Base-by-base conservation (phyloP, 1,284 basidiomycete species). In the Ceratobasidium sp. region DNA sequence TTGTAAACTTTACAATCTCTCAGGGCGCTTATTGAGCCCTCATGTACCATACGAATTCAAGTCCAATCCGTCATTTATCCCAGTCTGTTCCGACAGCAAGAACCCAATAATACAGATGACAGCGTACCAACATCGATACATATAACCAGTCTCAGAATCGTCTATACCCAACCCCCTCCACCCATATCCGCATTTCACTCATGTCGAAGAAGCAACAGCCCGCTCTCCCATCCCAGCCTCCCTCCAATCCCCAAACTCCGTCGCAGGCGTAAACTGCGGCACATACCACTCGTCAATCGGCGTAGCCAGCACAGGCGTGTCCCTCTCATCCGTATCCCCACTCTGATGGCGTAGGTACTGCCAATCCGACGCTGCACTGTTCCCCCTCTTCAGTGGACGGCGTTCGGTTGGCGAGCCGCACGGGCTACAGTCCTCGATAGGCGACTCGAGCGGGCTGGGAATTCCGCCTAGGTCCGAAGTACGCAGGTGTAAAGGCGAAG, bases 241-340 rank as follows among this genome's bases (percentile, higher is more conserved):
- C 33, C 48, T 57, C 56, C 54, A 48, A 17, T 72, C 67, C 36
- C 17, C 45, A 36, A 45, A 31, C 29, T 72, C 67, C 27, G 19
- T 60, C 19, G 45, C 48, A 22, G 67, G 67, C 45, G 67, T 72
- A 60, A 72, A 60, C 11, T 72, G 67, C 22, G 67, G 67, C 54
- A 72, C 27, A 47, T 59, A 72, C 67, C 67, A 72, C 56, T 72
- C 67, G 17, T 72, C 67, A 29, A 72, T 72, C 54, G 67, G 67
- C 9, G 67, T 72, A n/a, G 54, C 67, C 29, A 72, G 31, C 17
- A 72, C 36, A 29, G 67, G 67, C 36, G 67, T 51, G 60, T 72
- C 67, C 36, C 36, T 41, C 36, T 41, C 36, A n/a, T 72, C 67
- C 19, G 67, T 72, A 60, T 60, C 67, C 19, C 67, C 67, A 33